Evolutionary conservation across 2,329 filamentous ascomycete species (phyloP).

Genomic region (Coniochaeta sp.): DNA sequence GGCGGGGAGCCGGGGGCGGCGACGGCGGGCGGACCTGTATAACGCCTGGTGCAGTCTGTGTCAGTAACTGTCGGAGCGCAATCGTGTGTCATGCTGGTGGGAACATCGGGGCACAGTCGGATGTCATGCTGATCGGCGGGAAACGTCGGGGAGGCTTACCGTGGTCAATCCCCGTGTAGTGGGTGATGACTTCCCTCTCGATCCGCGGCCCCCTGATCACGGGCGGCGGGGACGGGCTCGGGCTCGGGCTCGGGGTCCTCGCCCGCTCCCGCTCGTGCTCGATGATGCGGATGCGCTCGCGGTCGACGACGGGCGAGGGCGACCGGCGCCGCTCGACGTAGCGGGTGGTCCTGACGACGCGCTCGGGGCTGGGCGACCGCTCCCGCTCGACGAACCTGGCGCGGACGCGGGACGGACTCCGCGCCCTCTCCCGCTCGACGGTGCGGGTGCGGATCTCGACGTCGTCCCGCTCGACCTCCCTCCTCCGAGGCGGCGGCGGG

Average conservation of each 20-base stretch:
- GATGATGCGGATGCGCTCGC: conserved; percentile 44
- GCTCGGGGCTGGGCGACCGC: conserved; percentile 28
- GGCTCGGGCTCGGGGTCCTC: conserved; percentile 35
- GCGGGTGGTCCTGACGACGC: conserved; percentile 15
- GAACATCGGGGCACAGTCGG: no score
- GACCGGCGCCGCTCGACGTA: conserved; percentile 26
- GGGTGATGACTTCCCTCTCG: conserved; percentile 82
- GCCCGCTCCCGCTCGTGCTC: conserved; percentile 39
- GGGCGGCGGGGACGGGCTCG: conserved; percentile 47
- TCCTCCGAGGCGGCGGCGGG: conserved; percentile 19
- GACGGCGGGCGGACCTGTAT: conserved; percentile 39
- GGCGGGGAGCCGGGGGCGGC: conserved; percentile 39
- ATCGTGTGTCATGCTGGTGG: no score
- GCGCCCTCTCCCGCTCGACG: conserved; percentile 22
- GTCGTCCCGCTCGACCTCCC: conserved; percentile 22
- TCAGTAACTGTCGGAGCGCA: no score
- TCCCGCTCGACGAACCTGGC: conserved; percentile 31
- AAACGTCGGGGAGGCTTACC: conserved; percentile 57
- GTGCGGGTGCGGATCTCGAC: conserved; percentile 16
- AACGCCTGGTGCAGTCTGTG: conserved; percentile 32
- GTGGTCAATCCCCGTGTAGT: conserved; percentile 82
- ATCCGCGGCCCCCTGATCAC: conserved; percentile 72
- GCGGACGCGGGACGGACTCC: conserved; percentile 14
- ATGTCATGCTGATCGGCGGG: no score
- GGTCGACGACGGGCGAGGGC: conserved; percentile 31